Conservation (phyloP, 495 filamentous ascomycete species). For the Annulohypoxylon nitens region DNA sequence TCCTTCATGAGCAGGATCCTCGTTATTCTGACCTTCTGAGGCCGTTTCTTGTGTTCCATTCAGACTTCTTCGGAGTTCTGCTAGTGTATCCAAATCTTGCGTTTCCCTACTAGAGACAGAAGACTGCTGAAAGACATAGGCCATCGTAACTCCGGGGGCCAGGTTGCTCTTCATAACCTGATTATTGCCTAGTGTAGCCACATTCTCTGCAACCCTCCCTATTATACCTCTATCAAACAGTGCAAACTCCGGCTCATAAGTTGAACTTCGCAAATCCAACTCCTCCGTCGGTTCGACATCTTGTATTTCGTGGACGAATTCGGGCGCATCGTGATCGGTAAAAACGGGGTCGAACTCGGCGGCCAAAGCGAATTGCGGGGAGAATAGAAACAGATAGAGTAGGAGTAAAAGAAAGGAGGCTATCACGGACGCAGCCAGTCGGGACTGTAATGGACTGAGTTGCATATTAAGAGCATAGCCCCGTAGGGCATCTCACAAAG, state of each 20-base stretch:
- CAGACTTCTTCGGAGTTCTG: conserved; percentile 41
- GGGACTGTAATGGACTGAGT: conserved; percentile 75
- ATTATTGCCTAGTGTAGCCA: conserved; percentile 73
- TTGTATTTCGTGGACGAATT: conserved; percentile 46
- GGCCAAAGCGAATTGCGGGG: conserved; percentile 70
- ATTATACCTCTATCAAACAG: conserved; percentile 71
- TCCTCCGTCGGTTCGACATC: conserved; percentile 37
- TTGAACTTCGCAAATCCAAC: conserved; percentile 41
- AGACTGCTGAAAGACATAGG: conserved; percentile 54
- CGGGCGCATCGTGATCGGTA: conserved; percentile 51
- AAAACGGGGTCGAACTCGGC: conserved; percentile 58
- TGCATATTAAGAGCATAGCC: conserved; percentile 67
- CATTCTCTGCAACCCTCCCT: conserved; percentile 66
- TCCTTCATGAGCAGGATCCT: conserved; percentile 23
- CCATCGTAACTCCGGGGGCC: conserved; percentile 64
- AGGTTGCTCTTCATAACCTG: conserved; percentile 67
- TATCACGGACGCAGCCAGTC: conserved; percentile 73
- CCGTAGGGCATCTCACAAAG: conserved; percentile 48
- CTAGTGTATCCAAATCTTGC: conserved; percentile 20
- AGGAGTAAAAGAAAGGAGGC: conserved; percentile 67
- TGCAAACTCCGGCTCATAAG: conserved; percentile 71
- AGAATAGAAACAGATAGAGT: conserved; percentile 68
- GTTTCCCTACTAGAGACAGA: conserved; percentile 43
- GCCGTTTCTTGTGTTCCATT: conserved; percentile 35
- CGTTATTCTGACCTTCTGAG: conserved; percentile 18